phyloP scores from a whole-genome alignment of 2,329 filamentous ascomycete genomes.

The Mycogone perniciosa region DNA sequence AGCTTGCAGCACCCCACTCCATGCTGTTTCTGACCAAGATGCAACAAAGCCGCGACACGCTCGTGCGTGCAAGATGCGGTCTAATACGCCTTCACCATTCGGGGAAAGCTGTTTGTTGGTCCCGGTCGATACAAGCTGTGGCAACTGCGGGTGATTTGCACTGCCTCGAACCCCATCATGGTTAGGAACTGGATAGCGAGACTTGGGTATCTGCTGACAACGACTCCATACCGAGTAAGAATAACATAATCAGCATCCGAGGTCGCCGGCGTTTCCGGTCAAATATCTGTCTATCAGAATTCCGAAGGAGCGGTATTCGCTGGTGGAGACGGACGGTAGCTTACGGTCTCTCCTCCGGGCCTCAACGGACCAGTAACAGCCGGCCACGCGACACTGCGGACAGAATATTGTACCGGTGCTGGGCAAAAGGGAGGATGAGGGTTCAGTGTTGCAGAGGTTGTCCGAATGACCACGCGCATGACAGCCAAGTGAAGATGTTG shows the following conservation, averaged over 20 bases:
- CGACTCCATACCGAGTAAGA: neutral
- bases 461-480: neutral
- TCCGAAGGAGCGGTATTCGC: slow-evolving; percentile 9
- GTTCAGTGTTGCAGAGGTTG: neutral
- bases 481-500: neutral
- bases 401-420: slow-evolving; percentile 4
- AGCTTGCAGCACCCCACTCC: neutral
- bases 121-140: neutral
- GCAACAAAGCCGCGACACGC: neutral
- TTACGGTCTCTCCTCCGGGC: slow-evolving; percentile 1
- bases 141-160: neutral
- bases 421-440: neutral
- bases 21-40: neutral
- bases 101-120: neutral
- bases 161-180: neutral
- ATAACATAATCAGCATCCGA: neutral
- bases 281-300: slow-evolving; percentile 3
- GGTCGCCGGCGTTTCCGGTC: neutral
- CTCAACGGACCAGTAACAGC: slow-evolving; percentile 3
- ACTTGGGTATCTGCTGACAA: no score
- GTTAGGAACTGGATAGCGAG: no score
- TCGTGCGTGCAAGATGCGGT: neutral
- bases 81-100: neutral
- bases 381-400: slow-evolving; percentile 7
- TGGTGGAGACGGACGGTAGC: slow-evolving; percentile 11